Conservation (phyloP, 176 grass and related monocot genomes). For the Rhynchospora tenuis region DNA sequence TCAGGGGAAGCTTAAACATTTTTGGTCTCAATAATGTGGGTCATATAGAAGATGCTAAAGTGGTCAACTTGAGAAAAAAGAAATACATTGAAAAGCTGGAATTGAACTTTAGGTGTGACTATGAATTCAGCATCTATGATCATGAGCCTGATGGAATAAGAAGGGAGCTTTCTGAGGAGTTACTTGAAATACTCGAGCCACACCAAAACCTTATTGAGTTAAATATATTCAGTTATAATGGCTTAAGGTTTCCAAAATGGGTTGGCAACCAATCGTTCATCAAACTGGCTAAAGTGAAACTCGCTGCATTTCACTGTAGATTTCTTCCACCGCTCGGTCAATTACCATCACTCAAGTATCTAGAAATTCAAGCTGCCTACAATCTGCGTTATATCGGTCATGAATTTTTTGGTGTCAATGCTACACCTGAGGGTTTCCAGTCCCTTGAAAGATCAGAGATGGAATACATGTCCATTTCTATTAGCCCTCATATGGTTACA, state of each 20-base stretch:
- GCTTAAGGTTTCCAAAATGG: conserved; percentile 36
- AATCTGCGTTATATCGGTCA: conserved; percentile 3
- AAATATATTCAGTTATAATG: conserved; percentile 25
- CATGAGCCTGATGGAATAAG: neutral
- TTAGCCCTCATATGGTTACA: conserved; percentile 4
- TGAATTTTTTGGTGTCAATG: conserved; percentile 11
- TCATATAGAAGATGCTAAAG: conserved; percentile 23
- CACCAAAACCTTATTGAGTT: conserved; percentile 26
- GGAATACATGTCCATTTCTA: neutral
- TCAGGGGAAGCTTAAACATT: conserved; percentile 30
- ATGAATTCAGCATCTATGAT: conserved; percentile 14
- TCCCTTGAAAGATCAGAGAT: neutral
- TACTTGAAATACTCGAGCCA: conserved; percentile 42
- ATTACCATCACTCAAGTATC: conserved; percentile 23
- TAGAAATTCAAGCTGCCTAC: conserved; percentile 18
- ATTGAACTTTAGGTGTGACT: conserved; percentile 28
- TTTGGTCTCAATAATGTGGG: conserved; percentile 22
- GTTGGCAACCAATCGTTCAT: conserved; percentile 33
- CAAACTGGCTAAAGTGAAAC: conserved; percentile 20
- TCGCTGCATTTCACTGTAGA: conserved; percentile 21
- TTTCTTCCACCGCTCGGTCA: conserved; percentile 37
- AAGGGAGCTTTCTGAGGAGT: conserved; percentile 15
- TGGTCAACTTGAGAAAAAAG: conserved; percentile 32
- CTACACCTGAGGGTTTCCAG: neutral
- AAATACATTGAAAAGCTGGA: conserved; percentile 14